phyloP scores from a whole-genome alignment of 306 rosid species.

The Gastrolobium bilobum region DNA sequence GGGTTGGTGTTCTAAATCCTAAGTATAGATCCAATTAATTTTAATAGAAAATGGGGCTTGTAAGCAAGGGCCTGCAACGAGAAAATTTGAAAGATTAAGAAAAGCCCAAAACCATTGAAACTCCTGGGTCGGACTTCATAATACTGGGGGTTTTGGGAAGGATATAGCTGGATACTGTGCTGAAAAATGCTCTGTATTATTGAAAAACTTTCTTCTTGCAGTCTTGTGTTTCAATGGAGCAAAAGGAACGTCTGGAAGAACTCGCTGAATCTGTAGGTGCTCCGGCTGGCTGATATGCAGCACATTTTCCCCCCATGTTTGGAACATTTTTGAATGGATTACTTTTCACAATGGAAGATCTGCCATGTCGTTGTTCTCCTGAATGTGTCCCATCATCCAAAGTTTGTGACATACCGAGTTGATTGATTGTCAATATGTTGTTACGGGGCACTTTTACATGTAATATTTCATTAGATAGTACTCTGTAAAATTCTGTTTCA shows the following conservation, averaged over 20 bases:
- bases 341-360: constrained; percentile 41
- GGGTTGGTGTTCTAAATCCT: too few relatives aligned
- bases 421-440: constrained; percentile 32
- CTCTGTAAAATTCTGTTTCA: constrained; percentile 23
- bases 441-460: constrained; percentile 40
- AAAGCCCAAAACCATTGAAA: constrained; percentile 32
- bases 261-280: constrained; percentile 81
- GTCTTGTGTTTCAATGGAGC: constrained; percentile 84
- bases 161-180: constrained; percentile 21
- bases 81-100: not conserved
- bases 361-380: constrained; percentile 31
- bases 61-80: constrained; percentile 14
- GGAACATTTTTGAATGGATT: constrained; percentile 25
- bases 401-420: constrained; percentile 33
- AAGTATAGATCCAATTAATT: too few relatives aligned
- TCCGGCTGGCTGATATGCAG: constrained; percentile 59
- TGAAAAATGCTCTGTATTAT: not conserved
- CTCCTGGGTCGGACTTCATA: constrained; percentile 27
- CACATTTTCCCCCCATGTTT: constrained; percentile 39
- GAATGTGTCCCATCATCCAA: constrained; percentile 18
- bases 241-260: constrained; percentile 93
- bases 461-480: constrained; percentile 13
- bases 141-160: constrained; percentile 14
- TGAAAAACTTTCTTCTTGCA: constrained; percentile 52
- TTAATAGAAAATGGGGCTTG: constrained; percentile 5